Percentiles rank a stretch among this genome's conserved stretches.
Evolutionary conservation across 2,329 filamentous ascomycete species (phyloP).

Genomic region (Coniochaeta sp.): DNA sequence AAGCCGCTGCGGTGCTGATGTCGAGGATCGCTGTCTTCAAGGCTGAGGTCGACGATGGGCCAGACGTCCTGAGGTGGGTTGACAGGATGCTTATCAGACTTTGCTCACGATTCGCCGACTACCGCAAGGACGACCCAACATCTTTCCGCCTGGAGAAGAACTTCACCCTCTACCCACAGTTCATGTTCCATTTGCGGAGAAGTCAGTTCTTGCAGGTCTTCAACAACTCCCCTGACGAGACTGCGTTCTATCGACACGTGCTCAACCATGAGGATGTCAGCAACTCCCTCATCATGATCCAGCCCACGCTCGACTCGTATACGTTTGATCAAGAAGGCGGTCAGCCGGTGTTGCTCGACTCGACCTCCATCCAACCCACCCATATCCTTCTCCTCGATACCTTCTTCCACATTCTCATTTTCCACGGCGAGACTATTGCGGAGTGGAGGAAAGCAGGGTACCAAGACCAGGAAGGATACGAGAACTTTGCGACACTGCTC

Average conservation of each 20-base stretch:
- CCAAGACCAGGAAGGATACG: conserved; percentile 95
- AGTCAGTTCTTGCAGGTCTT: conserved; percentile 98
- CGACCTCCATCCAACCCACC: conserved; percentile 88
- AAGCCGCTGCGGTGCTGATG: conserved; percentile 96
- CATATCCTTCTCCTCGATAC: conserved; percentile 93
- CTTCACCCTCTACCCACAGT: conserved; percentile 97
- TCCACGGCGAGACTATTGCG: conserved; percentile 95
- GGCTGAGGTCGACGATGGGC: conserved; percentile 94
- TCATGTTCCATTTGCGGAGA: conserved; percentile 97
- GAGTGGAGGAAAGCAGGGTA: conserved; percentile 98
- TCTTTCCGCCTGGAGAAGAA: conserved; percentile 98
- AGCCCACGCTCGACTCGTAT: conserved; percentile 94
- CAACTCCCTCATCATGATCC: conserved; percentile 98
- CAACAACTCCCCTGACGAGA: conserved; percentile 98
- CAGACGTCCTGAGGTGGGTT: conserved; percentile 97
- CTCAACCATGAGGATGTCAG: conserved; percentile 95
- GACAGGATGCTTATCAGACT: conserved; percentile 96
- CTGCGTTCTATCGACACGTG: conserved; percentile 96
- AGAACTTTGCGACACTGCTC: conserved; percentile 83
- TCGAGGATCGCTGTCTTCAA: conserved; percentile 99
- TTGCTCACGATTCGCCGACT: conserved; percentile 95
- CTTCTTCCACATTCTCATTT: conserved; percentile 99
- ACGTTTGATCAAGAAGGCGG: conserved; percentile 93
- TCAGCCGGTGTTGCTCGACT: conserved; percentile 90
- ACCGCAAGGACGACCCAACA: conserved; percentile 94